Percentiles rank a stretch among this genome's conserved stretches.
phyloP scores from a whole-genome alignment of 2,329 filamentous ascomycete species.

The Neopestalotiopsis sp. region DNA sequence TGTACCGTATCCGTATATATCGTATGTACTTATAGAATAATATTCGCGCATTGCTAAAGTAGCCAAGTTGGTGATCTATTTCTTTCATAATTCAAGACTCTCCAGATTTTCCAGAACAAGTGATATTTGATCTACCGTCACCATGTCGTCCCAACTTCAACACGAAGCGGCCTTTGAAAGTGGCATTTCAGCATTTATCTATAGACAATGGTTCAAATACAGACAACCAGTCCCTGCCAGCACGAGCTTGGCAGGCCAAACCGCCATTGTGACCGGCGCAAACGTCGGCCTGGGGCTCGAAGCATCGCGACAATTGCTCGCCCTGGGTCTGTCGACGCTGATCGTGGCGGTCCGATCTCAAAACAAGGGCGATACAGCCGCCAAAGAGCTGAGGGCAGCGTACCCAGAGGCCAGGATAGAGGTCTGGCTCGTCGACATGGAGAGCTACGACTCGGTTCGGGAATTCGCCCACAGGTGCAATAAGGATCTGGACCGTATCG shows the following conservation, averaged over 20 bases:
- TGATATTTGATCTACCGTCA: neutral
- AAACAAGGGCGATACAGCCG: constrained; percentile 48
- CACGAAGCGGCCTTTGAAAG: constrained; percentile 16
- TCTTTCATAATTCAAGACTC: too few relatives aligned
- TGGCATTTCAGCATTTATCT: constrained; percentile 14
- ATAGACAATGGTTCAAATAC: constrained; percentile 17
- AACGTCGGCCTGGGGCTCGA: constrained; percentile 56
- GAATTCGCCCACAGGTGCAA: constrained; percentile 43
- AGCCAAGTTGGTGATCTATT: too few relatives aligned
- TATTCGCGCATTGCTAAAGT: too few relatives aligned
- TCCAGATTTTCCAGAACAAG: too few relatives aligned
- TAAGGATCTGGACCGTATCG: constrained; percentile 39
- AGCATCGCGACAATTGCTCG: constrained; percentile 44
- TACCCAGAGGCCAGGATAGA: constrained; percentile 43
- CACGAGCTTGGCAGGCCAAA: constrained; percentile 15
- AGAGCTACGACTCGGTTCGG: constrained; percentile 48
- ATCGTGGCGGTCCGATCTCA: constrained; percentile 52
- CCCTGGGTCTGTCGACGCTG: constrained; percentile 43
- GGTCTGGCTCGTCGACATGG: constrained; percentile 57
- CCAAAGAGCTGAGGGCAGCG: constrained; percentile 32
- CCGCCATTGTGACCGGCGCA: constrained; percentile 53
- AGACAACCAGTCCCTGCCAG: constrained; percentile 8
- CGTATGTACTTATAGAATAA: too few relatives aligned
- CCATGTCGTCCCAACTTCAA: constrained; percentile 14
- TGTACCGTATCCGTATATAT: too few relatives aligned